Evolutionary conservation across 257 asterid species (phyloP).

Genomic region (Euphrasia confusa): DNA sequence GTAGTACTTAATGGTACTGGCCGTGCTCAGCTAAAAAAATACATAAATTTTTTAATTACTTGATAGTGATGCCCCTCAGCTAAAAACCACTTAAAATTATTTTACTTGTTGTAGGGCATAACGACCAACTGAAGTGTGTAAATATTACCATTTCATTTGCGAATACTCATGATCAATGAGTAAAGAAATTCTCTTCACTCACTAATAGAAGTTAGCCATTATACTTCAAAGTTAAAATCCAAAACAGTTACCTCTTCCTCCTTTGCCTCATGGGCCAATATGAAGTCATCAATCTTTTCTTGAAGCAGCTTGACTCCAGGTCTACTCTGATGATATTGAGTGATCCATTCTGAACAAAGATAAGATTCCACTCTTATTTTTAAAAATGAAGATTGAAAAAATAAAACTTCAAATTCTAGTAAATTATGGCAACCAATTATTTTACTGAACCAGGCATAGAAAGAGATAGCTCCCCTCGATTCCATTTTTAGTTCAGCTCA

Average conservation of each 20-base stretch:
- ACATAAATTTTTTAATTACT: too few species aligned
- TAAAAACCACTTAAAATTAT: background rate
- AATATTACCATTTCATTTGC: too few species aligned
- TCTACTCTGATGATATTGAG: constrained; percentile 61
- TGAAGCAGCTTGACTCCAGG: constrained; percentile 71
- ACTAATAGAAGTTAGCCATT: constrained; percentile 9
- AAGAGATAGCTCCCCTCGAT: too few species aligned
- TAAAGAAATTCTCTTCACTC: background rate
- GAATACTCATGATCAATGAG: too few species aligned
- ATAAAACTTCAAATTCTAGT: background rate
- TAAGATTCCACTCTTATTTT: constrained; percentile 1
- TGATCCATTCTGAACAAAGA: constrained; percentile 67
- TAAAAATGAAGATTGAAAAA: background rate
- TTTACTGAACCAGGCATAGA: too few species aligned
- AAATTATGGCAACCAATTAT: too few species aligned
- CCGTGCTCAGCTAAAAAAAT: too few species aligned
- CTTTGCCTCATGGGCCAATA: constrained; percentile 58
- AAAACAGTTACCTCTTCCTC: constrained; percentile 60
- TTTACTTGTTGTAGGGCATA: background rate
- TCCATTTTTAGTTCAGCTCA: too few species aligned
- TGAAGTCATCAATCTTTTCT: constrained; percentile 79
- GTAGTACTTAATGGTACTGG: too few species aligned
- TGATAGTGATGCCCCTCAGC: background rate
- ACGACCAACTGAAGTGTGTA: background rate
- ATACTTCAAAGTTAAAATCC: background rate